A percentile compares a stretch with the other conserved stretches of the same genome.
Conservation (phyloP, 495 filamentous ascomycete species). For the Pyrenula massariospora region DNA sequence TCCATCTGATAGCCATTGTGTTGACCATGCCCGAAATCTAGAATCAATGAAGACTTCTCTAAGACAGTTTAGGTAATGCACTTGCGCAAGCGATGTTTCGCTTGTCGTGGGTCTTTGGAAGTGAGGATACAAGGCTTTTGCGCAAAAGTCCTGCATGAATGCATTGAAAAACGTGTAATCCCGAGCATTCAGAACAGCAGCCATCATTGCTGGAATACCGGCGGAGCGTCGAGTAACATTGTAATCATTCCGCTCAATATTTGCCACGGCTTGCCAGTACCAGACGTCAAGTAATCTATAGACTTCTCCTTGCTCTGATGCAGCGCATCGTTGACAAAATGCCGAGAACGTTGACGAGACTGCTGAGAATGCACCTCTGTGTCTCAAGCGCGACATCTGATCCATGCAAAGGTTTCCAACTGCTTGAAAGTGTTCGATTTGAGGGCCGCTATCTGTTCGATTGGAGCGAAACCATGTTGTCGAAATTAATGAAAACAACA, state of each 20-base stretch:
- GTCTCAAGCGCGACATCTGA: slow-evolving; percentile 72
- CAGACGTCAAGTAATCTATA: slow-evolving; percentile 3
- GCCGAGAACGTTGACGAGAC: slow-evolving; percentile 77
- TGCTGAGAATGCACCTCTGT: slow-evolving; percentile 87
- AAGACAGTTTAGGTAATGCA: slow-evolving; percentile 86
- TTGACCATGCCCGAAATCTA: slow-evolving; percentile 48
- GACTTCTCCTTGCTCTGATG: neutral
- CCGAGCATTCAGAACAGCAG: slow-evolving; percentile 53
- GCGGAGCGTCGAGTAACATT: slow-evolving; percentile 84
- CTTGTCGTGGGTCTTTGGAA: neutral
- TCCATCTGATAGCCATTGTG: slow-evolving; percentile 56
- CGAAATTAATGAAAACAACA: slow-evolving; percentile 32
- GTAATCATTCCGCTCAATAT: slow-evolving; percentile 57
- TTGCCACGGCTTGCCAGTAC: slow-evolving; percentile 41
- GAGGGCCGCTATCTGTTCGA: slow-evolving; percentile 21
- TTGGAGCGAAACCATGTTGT: slow-evolving; percentile 31
- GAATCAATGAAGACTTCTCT: slow-evolving; percentile 79
- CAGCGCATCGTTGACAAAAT: slow-evolving; percentile 53
- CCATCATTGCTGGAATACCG: slow-evolving; percentile 75
- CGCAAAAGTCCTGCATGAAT: slow-evolving; percentile 23
- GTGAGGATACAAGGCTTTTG: slow-evolving; percentile 3
- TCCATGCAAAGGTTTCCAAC: slow-evolving; percentile 64
- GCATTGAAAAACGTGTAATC: slow-evolving; percentile 26
- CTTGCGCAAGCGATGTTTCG: slow-evolving; percentile 65
- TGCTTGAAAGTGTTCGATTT: slow-evolving; percentile 25